These are phyloP conservation scores for Fomitopsis serialis DNA, from an alignment of 768 basidiomycete genomes.

Conservation along the genomic window DNA sequence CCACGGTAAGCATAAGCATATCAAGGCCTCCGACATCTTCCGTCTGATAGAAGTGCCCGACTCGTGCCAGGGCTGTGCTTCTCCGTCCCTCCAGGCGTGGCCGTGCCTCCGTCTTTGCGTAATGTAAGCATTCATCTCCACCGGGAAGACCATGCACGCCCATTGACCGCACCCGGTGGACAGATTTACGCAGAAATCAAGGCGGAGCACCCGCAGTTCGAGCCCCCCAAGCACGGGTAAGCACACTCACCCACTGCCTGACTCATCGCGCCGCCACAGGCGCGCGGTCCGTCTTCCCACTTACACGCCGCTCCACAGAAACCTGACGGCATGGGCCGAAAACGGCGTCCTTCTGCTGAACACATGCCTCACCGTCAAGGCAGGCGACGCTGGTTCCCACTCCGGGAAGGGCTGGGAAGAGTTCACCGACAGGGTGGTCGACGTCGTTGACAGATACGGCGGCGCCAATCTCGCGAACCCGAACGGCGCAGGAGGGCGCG, in stretches of 20 bases:
- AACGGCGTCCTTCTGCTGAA: slow-evolving; percentile 90
- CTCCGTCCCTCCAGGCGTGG: slow-evolving; percentile 77
- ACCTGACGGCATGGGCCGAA: slow-evolving; percentile 74
- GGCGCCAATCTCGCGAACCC: slow-evolving; percentile 57
- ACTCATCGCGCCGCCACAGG: not conserved
- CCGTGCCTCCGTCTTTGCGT: slow-evolving; percentile 73
- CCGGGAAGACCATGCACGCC: not conserved
- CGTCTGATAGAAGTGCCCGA: slow-evolving; percentile 1
- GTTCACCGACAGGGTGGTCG: slow-evolving; percentile 81
- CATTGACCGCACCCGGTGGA: not conserved
- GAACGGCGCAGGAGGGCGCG: slow-evolving; percentile 42
- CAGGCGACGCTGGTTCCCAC: slow-evolving; percentile 74
- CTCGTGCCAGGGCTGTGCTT: slow-evolving; percentile 67
- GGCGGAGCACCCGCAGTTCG: slow-evolving; percentile 76
- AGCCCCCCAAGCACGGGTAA: slow-evolving; percentile 79
- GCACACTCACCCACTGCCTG: slow-evolving; percentile 19
- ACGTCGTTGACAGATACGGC: slow-evolving; percentile 71
- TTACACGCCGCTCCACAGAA: slow-evolving; percentile 38
- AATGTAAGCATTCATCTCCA: slow-evolving; percentile 47
- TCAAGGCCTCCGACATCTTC: not conserved
- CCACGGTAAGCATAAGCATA: slow-evolving; percentile 50
- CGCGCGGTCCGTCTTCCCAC: slow-evolving; percentile 1
- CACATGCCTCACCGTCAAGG: slow-evolving; percentile 85
- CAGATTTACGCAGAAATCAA: slow-evolving; percentile 89
- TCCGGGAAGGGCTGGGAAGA: slow-evolving; percentile 85